Evolutionary conservation across 2,329 filamentous ascomycete genomes (phyloP).

Genomic region (Penicillium fuscoglaucum): DNA sequence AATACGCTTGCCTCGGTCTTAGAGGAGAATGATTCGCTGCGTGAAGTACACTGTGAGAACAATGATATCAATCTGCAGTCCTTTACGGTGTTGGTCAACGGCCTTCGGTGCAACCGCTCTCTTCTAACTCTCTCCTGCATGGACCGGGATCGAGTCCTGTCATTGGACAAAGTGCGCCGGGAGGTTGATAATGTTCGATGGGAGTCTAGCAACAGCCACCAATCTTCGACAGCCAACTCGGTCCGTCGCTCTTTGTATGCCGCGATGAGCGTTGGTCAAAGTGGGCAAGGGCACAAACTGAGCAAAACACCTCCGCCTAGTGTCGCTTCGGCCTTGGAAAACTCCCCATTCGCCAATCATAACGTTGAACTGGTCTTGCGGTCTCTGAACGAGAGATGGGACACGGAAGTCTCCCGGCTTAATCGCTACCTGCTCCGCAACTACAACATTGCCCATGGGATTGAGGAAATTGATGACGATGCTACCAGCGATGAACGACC

Average conservation of each 20-base stretch:
- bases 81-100: constrained; percentile 68
- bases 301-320: constrained; percentile 32
- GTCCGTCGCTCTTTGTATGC: constrained; percentile 48
- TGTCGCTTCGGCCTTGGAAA: constrained; percentile 21
- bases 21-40: constrained; percentile 62
- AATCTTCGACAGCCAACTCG: constrained; percentile 38
- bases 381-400: constrained; percentile 49
- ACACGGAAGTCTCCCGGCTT: constrained; percentile 44
- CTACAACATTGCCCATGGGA: constrained; percentile 44
- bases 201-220: constrained; percentile 33
- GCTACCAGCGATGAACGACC: constrained; percentile 40
- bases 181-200: constrained; percentile 55
- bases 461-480: constrained; percentile 33
- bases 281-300: constrained; percentile 33
- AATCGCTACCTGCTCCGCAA: constrained; percentile 49
- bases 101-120: constrained; percentile 64
- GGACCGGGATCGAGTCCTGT: constrained; percentile 60
- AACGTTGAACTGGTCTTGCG: constrained; percentile 45
- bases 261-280: constrained; percentile 38
- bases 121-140: constrained; percentile 64
- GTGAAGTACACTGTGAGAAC: constrained; percentile 68
- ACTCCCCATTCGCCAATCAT: constrained; percentile 33
- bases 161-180: constrained; percentile 60
- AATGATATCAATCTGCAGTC: constrained; percentile 71
- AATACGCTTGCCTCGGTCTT: constrained; percentile 69